phyloP scores from a whole-genome alignment of 495 filamentous ascomycete species.

The Haplographium delicatum region DNA sequence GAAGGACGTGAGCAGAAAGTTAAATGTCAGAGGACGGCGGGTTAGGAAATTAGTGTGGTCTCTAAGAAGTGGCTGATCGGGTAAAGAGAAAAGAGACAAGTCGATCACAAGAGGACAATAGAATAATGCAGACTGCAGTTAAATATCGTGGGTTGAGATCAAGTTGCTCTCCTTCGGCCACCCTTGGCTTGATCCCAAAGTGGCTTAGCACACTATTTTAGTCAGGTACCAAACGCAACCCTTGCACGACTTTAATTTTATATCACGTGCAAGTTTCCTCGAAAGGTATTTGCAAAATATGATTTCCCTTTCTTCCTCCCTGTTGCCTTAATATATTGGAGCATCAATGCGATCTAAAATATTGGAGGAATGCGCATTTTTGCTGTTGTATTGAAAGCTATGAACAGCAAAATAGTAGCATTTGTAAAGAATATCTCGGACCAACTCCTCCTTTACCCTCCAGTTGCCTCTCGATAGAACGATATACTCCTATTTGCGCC shows the following conservation, averaged over 20 bases:
- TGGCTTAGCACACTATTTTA: not conserved
- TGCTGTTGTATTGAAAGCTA: too few species aligned
- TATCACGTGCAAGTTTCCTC: too few species aligned
- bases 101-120: constrained; percentile 5
- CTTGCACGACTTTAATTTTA: too few species aligned
- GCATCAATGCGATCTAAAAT: too few species aligned
- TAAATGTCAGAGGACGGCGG: constrained; percentile 13
- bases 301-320: too few species aligned
- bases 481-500: constrained; percentile 75
- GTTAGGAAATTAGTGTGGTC: constrained; percentile 14
- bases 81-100: constrained; percentile 5
- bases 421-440: too few species aligned
- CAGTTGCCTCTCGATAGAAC: constrained; percentile 90
- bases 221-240: too few species aligned
- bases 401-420: too few species aligned
- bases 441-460: constrained; percentile 39
- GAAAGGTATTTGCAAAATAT: too few species aligned
- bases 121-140: too few species aligned
- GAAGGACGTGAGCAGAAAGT: not conserved
- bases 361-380: too few species aligned
- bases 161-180: not conserved
- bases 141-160: not conserved
- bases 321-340: too few species aligned
- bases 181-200: not conserved
- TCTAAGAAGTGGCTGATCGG: constrained; percentile 17